A percentile compares a stretch with the other conserved stretches of the same genome.
Evolutionary conservation across 306 rosid genomes (phyloP).

Genomic region (Glycine soja): DNA sequence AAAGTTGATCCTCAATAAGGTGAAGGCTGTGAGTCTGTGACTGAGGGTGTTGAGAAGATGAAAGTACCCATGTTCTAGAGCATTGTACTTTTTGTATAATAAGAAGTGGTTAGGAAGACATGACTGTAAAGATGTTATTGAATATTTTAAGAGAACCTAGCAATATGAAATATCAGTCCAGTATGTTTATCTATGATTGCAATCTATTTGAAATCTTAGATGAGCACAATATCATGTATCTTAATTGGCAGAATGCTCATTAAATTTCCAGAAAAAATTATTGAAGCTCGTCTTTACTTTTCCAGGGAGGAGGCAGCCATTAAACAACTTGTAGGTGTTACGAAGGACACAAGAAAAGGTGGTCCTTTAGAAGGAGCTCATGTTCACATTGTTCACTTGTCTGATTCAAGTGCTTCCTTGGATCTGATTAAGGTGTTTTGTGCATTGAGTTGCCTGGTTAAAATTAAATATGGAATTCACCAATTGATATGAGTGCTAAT

Average conservation of each 20-base stretch:
- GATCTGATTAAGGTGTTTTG: constrained; percentile 73
- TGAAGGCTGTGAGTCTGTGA: too few relatives aligned
- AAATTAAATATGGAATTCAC: background rate
- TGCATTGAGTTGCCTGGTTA: constrained; percentile 21
- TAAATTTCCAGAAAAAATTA: constrained; percentile 17
- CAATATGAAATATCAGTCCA: too few relatives aligned
- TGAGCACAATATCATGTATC: constrained; percentile 12
- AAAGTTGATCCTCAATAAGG: too few relatives aligned
- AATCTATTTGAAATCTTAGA: background rate
- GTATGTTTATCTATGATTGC: too few relatives aligned
- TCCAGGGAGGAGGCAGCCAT: constrained; percentile 94
- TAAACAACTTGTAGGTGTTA: constrained; percentile 69
- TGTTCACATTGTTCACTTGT: constrained; percentile 93
- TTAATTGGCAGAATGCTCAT: constrained; percentile 32
- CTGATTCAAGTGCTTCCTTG: constrained; percentile 84
- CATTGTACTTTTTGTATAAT: too few relatives aligned
- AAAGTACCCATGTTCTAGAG: too few relatives aligned
- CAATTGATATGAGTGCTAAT: constrained; percentile 29
- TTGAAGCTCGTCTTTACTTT: constrained; percentile 21
- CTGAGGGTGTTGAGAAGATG: too few relatives aligned
- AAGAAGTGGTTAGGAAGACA: too few relatives aligned
- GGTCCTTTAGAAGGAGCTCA: constrained; percentile 92
- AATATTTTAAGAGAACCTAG: too few relatives aligned
- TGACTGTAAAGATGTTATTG: too few relatives aligned
- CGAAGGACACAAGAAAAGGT: constrained; percentile 74